Evolutionary conservation across 164 flowering plant species (phyloP).

Genomic region (Kalanchoe fedtschenkoi): DNA sequence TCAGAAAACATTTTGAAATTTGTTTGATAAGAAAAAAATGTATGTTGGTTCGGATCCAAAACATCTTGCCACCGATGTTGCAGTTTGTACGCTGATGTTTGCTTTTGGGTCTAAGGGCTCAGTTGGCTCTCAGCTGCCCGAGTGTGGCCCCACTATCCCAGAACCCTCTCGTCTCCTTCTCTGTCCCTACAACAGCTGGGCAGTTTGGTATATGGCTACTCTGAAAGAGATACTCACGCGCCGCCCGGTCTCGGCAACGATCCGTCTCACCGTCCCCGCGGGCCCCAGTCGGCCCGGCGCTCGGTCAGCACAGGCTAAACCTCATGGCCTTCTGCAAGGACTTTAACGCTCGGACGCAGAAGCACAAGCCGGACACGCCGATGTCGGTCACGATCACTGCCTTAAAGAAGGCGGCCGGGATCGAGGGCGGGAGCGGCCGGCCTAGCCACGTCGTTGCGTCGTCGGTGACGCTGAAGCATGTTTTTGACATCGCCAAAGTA

Average conservation of each 20-base stretch:
- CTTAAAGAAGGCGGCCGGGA: constrained; percentile 86
- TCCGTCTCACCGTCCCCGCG: constrained; percentile 81
- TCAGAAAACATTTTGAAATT: no score
- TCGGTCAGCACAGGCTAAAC: constrained; percentile 86
- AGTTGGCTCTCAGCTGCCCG: no score
- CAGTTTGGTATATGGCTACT: no score
- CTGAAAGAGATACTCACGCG: constrained; percentile 71
- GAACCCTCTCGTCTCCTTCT: no score
- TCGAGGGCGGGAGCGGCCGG: constrained; percentile 66
- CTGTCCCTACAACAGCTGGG: no score
- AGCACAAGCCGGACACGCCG: constrained; percentile 84
- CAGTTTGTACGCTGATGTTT: no score
- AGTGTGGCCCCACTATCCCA: no score
- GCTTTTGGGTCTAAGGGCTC: no score
- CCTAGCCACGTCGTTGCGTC: constrained; percentile 69
- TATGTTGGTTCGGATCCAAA: no score
- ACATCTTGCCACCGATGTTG: no score
- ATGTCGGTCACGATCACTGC: constrained; percentile 87
- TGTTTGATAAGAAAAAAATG: no score
- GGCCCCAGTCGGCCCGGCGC: constrained; percentile 94
- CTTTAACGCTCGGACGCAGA: constrained; percentile 95
- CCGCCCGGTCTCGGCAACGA: constrained; percentile 75
- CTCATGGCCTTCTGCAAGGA: constrained; percentile 99
- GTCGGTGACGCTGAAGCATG: constrained; percentile 53
- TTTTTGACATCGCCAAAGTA: constrained; percentile 89